Percentiles rank a stretch among this genome's conserved stretches.
Evolutionary conservation across 441 rosid genomes (phyloP).

Genomic region (Kokia cookei): DNA sequence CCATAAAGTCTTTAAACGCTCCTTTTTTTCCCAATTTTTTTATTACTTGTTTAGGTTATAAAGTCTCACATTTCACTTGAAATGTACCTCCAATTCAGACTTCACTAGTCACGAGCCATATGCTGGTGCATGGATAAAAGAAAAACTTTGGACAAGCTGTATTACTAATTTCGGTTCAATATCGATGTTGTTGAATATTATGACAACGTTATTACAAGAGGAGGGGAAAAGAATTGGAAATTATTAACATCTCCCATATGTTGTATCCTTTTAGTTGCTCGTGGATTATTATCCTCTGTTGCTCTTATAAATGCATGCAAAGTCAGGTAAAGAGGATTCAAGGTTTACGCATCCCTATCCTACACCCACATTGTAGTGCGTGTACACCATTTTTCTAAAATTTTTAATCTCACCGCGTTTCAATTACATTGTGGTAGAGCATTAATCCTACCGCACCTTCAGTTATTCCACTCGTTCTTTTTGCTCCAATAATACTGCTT

Average conservation of each 20-base stretch:
- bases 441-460: too few species aligned
- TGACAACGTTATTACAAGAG: not conserved
- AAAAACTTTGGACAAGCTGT: not conserved
- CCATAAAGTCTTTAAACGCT: not conserved
- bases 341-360: not conserved
- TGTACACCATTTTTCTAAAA: too few species aligned
- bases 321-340: not conserved
- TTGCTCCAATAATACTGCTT: too few species aligned
- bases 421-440: too few species aligned
- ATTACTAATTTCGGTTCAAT: slow-evolving; percentile 3
- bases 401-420: too few species aligned
- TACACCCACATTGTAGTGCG: too few species aligned
- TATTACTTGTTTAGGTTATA: not conserved
- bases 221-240: not conserved
- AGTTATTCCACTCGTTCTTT: too few species aligned
- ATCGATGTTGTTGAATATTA: not conserved
- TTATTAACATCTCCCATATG: not conserved
- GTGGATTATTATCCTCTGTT: not conserved
- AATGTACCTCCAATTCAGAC: slow-evolving; percentile 5
- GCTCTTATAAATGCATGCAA: not conserved
- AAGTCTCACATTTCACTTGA: not conserved
- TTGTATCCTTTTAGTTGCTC: not conserved
- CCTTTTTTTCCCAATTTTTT: not conserved
- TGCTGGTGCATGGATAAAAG: not conserved
- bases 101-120: not conserved